Evolutionary conservation across 495 filamentous ascomycete species (phyloP).

Genomic region (Penicillium goetzii): DNA sequence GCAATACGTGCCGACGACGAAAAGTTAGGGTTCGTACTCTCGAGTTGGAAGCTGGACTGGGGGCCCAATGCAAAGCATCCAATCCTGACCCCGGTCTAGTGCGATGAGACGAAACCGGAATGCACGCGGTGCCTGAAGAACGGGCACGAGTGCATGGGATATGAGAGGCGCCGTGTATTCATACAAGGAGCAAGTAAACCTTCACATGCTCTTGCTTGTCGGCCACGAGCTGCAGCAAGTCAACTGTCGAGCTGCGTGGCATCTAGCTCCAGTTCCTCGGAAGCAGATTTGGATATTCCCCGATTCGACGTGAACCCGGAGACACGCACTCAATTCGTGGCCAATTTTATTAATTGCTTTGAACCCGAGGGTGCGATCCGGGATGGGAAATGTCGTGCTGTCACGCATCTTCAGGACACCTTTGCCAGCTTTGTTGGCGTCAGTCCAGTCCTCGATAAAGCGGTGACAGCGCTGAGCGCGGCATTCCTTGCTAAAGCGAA

Average conservation of each 20-base stretch:
- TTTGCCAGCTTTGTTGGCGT: not conserved
- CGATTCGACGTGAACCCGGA: not conserved
- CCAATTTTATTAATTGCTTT: not conserved
- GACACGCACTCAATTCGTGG: not conserved
- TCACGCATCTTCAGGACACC: not conserved
- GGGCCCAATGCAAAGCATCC: slow-evolving; percentile 15
- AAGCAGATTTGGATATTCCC: not conserved
- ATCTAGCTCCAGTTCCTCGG: not conserved
- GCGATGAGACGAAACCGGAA: slow-evolving; percentile 29
- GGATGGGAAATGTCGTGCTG: not conserved
- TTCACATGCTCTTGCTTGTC: slow-evolving; percentile 11
- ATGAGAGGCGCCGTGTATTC: slow-evolving; percentile 13
- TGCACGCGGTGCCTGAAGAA: slow-evolving; percentile 35
- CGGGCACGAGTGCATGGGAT: slow-evolving; percentile 26
- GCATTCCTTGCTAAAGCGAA: slow-evolving; percentile 27
- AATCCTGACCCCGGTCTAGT: slow-evolving; percentile 25
- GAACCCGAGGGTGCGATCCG: not conserved
- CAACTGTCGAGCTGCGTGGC: not conserved
- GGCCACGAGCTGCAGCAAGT: not conserved
- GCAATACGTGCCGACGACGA: slow-evolving; percentile 32
- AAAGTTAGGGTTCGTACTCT: slow-evolving; percentile 27
- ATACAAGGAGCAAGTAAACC: slow-evolving; percentile 19
- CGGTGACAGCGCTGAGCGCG: not conserved
- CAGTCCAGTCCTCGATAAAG: not conserved
- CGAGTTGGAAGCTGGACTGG: not conserved